These are phyloP conservation scores for Aspergillus arachidicola DNA, from an alignment of 2,329 filamentous ascomycete species.

Conservation along the genomic window DNA sequence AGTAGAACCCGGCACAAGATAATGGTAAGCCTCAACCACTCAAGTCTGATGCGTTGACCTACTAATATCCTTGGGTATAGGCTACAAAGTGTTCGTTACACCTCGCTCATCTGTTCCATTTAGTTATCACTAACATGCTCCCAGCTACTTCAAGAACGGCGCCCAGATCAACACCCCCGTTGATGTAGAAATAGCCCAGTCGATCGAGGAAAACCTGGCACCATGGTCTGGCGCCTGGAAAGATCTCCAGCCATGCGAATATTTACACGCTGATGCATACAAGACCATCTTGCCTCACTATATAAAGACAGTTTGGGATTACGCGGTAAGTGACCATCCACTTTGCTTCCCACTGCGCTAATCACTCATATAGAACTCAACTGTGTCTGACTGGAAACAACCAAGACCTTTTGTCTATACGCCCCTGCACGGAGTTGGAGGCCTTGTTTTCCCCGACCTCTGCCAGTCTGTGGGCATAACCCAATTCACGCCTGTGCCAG, in stretches of 20 bases:
- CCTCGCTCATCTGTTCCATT: background rate
- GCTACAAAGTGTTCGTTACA: slow-evolving; percentile 61
- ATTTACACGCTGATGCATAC: slow-evolving; percentile 31
- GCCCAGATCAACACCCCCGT: slow-evolving; percentile 68
- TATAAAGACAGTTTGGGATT: slow-evolving; percentile 32
- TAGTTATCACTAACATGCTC: slow-evolving; percentile 23
- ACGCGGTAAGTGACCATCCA: slow-evolving; percentile 29
- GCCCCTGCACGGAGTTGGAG: slow-evolving; percentile 45
- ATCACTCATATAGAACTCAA: slow-evolving; percentile 34
- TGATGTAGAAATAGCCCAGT: slow-evolving; percentile 59
- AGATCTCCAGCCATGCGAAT: slow-evolving; percentile 49
- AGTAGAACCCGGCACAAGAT: slow-evolving; percentile 61
- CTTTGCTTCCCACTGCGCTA: slow-evolving; percentile 12
- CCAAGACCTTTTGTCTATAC: slow-evolving; percentile 46
- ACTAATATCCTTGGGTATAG: slow-evolving; percentile 27
- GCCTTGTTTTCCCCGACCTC: slow-evolving; percentile 36
- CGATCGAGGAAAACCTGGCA: slow-evolving; percentile 58
- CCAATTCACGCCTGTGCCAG: slow-evolving; percentile 38
- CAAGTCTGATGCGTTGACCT: background rate
- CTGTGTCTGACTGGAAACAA: slow-evolving; percentile 28
- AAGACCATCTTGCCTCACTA: slow-evolving; percentile 33
- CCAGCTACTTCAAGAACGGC: slow-evolving; percentile 63
- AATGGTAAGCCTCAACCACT: slow-evolving; percentile 48
- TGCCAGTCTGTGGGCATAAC: slow-evolving; percentile 36
- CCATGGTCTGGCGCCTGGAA: slow-evolving; percentile 51